phyloP scores from a whole-genome alignment of 139 green algal genomes.

The Tetradesmus lagerheimii region DNA sequence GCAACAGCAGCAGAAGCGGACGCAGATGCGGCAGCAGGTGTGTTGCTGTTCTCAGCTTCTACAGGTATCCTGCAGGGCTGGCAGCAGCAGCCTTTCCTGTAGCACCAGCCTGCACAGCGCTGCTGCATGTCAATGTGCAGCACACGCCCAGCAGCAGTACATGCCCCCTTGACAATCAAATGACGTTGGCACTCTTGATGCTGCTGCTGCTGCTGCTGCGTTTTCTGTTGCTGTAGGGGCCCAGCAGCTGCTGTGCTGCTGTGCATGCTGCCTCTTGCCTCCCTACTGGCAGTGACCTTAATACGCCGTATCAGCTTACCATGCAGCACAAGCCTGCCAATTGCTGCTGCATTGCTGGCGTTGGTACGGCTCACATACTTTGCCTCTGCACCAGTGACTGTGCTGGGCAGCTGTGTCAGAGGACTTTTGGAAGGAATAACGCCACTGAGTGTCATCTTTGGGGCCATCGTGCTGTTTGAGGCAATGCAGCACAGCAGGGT shows the following conservation, averaged over 20 bases:
- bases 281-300: not conserved
- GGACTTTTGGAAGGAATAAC: not conserved
- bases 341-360: conserved; percentile 16
- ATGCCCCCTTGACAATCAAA: no score
- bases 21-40: no score
- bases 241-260: conserved; percentile 19
- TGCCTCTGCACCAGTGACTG: not conserved
- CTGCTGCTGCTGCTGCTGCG: not conserved
- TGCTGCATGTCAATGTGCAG: not conserved
- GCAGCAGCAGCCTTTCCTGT: not conserved
- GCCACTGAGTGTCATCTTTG: conserved; percentile 17
- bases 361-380: not conserved
- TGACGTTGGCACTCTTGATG: not conserved
- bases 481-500: conserved; percentile 25
- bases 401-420: conserved; percentile 4
- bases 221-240: not conserved
- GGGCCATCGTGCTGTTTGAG: conserved; percentile 23
- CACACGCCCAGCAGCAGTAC: not conserved
- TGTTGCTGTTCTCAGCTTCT: no score
- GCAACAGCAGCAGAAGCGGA: no score
- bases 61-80: no score
- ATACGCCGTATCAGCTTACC: not conserved
- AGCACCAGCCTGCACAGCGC: no score
- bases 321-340: not conserved
- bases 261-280: conserved; percentile 1